Conservation (phyloP, 148 eudicot genomes). For the Vaccinium macrocarpon region DNA sequence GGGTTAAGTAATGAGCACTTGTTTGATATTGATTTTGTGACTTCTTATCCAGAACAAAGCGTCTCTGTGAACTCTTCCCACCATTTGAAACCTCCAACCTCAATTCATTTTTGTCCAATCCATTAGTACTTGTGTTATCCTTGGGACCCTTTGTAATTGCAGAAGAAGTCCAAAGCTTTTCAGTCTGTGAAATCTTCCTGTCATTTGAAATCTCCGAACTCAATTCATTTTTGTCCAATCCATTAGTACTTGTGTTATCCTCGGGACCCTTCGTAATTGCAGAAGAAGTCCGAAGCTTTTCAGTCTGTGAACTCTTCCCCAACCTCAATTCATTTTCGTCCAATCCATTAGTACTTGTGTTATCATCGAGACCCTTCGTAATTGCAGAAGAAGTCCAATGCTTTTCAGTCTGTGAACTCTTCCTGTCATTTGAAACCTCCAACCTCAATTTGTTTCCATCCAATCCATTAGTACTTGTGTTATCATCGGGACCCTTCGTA, state of each 20-base stretch:
- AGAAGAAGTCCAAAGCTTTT: conserved; percentile 21
- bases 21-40: conserved; percentile 10
- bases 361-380: conserved; percentile 14
- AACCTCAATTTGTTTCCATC: conserved; percentile 17
- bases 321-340: conserved; percentile 18
- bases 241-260: conserved; percentile 15
- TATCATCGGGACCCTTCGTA: conserved; percentile 15
- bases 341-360: conserved; percentile 18
- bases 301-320: conserved; percentile 2
- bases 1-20: conserved; percentile 8
- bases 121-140: conserved; percentile 16
- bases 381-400: conserved; percentile 18
- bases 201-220: conserved; percentile 17
- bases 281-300: conserved; percentile 14
- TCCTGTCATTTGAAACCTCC: conserved; percentile 13
- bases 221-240: conserved; percentile 21
- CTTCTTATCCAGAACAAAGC: neutral
- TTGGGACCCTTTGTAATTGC: conserved; percentile 12
- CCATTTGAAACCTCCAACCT: conserved; percentile 19
- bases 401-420: neutral
- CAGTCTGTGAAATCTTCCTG: conserved; percentile 7
- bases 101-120: conserved; percentile 20
- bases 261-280: conserved; percentile 11
- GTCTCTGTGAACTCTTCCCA: neutral
- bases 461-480: conserved; percentile 18